Percentiles rank a stretch among this genome's conserved stretches.
Conservation (phyloP, 306 rosid genomes). For the Carpinus viminea region DNA sequence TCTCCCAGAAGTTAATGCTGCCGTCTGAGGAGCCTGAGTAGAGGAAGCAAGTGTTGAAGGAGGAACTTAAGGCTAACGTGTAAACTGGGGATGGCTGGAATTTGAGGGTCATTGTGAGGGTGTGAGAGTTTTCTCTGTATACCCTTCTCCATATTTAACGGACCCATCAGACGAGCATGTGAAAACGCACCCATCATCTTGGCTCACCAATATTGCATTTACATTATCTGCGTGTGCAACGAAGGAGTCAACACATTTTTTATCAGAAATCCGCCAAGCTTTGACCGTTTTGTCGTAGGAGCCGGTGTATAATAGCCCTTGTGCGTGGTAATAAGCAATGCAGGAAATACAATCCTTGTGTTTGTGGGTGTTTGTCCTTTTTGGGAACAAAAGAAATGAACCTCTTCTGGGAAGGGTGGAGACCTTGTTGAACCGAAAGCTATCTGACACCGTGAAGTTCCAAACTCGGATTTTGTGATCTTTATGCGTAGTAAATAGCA, state of each 20-base stretch:
- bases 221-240: slow-evolving; percentile 58
- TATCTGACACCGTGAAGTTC: slow-evolving; percentile 51
- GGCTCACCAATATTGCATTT: slow-evolving; percentile 56
- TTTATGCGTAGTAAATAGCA: slow-evolving; percentile 64
- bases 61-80: slow-evolving; percentile 49
- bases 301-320: slow-evolving; percentile 67
- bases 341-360: slow-evolving; percentile 59
- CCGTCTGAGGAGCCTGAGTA: slow-evolving; percentile 74
- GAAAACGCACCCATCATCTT: slow-evolving; percentile 75
- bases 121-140: slow-evolving; percentile 68
- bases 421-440: slow-evolving; percentile 49
- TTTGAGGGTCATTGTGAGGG: slow-evolving; percentile 58
- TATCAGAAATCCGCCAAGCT: slow-evolving; percentile 54
- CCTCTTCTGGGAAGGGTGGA: slow-evolving; percentile 51
- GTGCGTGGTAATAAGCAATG: slow-evolving; percentile 70
- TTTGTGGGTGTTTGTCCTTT: slow-evolving; percentile 22
- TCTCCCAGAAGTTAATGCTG: slow-evolving; percentile 65
- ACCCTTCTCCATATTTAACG: slow-evolving; percentile 72
- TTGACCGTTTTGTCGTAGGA: slow-evolving; percentile 61
- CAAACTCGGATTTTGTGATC: slow-evolving; percentile 60
- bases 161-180: slow-evolving; percentile 75
- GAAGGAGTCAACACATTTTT: slow-evolving; percentile 59
- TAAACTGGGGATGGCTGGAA: slow-evolving; percentile 63
- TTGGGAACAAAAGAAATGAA: slow-evolving; percentile 35
- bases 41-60: slow-evolving; percentile 48